Evolutionary conservation across 148 eudicot species (phyloP), one percentile per base, ranked within the genome.

Genomic region (Arctostaphylos glauca): DNA sequence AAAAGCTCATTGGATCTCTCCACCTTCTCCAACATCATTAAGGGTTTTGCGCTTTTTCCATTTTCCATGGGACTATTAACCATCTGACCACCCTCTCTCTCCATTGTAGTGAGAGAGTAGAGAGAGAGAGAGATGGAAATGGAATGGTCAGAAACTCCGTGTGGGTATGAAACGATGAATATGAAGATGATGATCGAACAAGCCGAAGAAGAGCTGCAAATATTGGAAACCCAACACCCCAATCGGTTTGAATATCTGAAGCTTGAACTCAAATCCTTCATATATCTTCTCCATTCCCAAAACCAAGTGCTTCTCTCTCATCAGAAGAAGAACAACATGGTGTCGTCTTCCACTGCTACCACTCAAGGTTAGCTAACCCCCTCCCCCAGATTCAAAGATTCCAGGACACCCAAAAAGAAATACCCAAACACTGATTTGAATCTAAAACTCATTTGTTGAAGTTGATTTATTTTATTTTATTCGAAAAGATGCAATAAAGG

Each of bases 121-220:
- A 82, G 49, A 64, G 67, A 18, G 14, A 6, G 55, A 41, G 43
- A 25, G 71, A 66, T 2, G 4, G 44, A 21, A 16, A 66, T 10
- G 82, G 83, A 50, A 50, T 48, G 56, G 43, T 44, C 52, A 19
- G 14, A 19, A 73, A 19, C 2, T 5, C 49, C 14, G 10, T 47
- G 76, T 47, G 74, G 74, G 74, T 50, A 5, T 50, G 9, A 9
- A 60, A 31, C 38, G 1, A 31, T 31, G 38, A 74, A 49, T 52
- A 60, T 74, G 70, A 83, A 48, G 91, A 81, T 16, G 84, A 86
- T 89, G 89, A 79, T 91, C 48, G 92, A 92, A 81, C 85, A 81
- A 84, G 94, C 98, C 5, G 84, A 89, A 55, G 90, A 91, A 85
- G 98, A 94, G 80, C 71, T 94, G 66, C 81, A 90, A 44, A 85